Conservation (phyloP, 1,284 basidiomycete species). For the Ceratobasidium sp. region DNA sequence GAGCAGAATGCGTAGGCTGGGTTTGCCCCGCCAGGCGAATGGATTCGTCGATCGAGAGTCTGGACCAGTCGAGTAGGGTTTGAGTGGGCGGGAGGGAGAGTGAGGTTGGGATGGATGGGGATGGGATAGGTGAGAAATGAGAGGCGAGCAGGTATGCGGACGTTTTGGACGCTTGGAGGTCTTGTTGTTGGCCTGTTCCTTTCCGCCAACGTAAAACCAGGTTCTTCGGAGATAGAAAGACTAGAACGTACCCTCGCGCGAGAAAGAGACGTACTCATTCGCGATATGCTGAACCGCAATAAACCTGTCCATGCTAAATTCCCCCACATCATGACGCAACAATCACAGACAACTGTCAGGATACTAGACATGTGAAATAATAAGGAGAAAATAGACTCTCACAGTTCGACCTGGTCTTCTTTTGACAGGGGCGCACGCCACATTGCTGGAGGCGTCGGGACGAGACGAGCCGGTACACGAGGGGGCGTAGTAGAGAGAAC, state of each 20-base stretch:
- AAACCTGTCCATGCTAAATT: conserved; percentile 12
- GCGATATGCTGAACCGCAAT: conserved; percentile 19
- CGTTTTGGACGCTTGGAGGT: conserved; percentile 19
- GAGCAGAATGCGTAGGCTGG: not conserved
- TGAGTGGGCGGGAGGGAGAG: not conserved
- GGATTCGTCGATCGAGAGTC: conserved; percentile 29
- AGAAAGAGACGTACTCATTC: conserved; percentile 14
- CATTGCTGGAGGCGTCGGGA: not conserved
- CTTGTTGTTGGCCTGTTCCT: not conserved
- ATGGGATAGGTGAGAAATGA: conserved; percentile 5
- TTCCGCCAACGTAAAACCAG: not conserved
- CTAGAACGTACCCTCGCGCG: not conserved
- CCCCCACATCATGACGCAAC: too few relatives aligned
- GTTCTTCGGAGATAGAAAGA: not conserved
- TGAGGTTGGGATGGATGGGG: not conserved
- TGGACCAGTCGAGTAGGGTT: conserved; percentile 19
- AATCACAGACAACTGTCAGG: too few relatives aligned
- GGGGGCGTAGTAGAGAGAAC: too few relatives aligned
- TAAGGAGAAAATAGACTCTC: conserved; percentile 11
- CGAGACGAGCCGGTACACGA: too few relatives aligned
- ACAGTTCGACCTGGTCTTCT: conserved; percentile 26
- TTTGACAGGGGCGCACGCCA: conserved; percentile 16
- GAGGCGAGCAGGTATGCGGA: conserved; percentile 33
- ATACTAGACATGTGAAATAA: too few relatives aligned
- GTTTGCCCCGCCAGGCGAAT: conserved; percentile 15